Percentiles rank a stretch among this genome's conserved stretches.
Evolutionary conservation across 164 flowering plant species (phyloP).

Genomic region (Nymphaea thermarum): DNA sequence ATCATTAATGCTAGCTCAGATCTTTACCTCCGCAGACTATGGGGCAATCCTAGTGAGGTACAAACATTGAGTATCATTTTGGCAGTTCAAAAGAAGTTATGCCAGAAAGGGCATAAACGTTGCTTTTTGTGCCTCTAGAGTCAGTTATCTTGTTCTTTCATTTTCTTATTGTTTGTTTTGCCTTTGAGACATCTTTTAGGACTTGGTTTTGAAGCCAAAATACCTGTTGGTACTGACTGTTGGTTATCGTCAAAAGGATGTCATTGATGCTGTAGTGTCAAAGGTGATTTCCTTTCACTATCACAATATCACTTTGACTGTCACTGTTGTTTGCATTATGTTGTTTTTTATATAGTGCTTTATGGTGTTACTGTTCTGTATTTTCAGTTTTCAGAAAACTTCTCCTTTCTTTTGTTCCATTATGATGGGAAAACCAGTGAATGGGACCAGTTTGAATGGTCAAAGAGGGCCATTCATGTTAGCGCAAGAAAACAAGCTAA

Average conservation of each 20-base stretch:
- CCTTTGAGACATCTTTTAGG: constrained; percentile 2
- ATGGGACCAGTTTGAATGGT: constrained; percentile 29
- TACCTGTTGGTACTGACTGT: constrained; percentile 14
- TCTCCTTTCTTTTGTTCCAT: constrained; percentile 18
- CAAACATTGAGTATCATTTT: background rate
- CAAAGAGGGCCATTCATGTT: constrained; percentile 19
- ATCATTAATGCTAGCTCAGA: constrained; percentile 68
- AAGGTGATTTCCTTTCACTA: constrained; percentile 7
- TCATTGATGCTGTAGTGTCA: constrained; percentile 7
- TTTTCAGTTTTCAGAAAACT: constrained; percentile 19
- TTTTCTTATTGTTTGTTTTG: background rate
- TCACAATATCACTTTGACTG: background rate
- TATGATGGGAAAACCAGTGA: constrained; percentile 23
- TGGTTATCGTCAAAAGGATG: constrained; percentile 12
- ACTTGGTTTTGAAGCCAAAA: constrained; percentile 11
- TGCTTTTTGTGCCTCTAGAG: background rate
- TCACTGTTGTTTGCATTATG: background rate
- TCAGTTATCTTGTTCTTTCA: background rate
- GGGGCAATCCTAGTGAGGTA: constrained; percentile 94
- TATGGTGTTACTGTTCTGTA: background rate
- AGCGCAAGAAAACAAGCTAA: constrained; percentile 19
- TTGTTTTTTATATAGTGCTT: background rate
- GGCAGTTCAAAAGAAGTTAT: background rate
- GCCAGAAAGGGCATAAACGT: background rate
- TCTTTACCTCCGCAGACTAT: constrained; percentile 72